Base-by-base conservation (phyloP, 106 monocot genomes). In the Agapanthus africanus region DNA sequence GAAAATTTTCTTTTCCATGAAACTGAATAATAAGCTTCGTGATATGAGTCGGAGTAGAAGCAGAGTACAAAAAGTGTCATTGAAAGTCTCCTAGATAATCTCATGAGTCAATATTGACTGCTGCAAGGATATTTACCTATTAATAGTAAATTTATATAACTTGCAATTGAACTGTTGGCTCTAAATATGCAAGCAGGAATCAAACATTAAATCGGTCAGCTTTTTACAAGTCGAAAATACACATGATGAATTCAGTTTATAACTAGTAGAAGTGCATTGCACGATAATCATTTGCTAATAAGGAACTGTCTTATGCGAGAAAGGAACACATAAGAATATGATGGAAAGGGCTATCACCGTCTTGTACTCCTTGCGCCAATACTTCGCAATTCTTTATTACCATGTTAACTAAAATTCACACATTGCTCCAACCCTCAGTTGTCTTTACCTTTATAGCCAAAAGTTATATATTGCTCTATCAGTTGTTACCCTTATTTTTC, bases 1-100 rank as follows among this genome's bases (percentile, higher is more conserved):
- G 23, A 61, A 19, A 61, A 61, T 33, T 59, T 59, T 59, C 31
- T 14, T 31, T 31, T 4, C 54, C 59, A 59, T 59, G 59, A 59
- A 59, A 59, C 22, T 32, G 1, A 15, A 59, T 59, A 59, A 14
- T 28, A 10, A 57, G 56, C 56, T 50, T 50, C 21, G 19, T 50
- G 50, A 28, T 27, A 57, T 27, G 56, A 57, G 23, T 28, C 28
- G 56, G 6, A 28, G 0, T 57, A 28, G 23, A 8, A 11, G 6
- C 56, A 57, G n/a, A n/a, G n/a, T 57, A 28, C 28, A 57, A 3
- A 57, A 57, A 57, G 9, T 28, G 25, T 57, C 56, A 57, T 25
- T 28, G 0, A 57, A 30, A 27, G 26, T 30, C 56, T 27, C 26
- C 4, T 27, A 57, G 13, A 57, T 25, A 57, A 18, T 18, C 10